Evolutionary conservation across 305 asterid species (phyloP).

Genomic region (Plantago lanceolata): DNA sequence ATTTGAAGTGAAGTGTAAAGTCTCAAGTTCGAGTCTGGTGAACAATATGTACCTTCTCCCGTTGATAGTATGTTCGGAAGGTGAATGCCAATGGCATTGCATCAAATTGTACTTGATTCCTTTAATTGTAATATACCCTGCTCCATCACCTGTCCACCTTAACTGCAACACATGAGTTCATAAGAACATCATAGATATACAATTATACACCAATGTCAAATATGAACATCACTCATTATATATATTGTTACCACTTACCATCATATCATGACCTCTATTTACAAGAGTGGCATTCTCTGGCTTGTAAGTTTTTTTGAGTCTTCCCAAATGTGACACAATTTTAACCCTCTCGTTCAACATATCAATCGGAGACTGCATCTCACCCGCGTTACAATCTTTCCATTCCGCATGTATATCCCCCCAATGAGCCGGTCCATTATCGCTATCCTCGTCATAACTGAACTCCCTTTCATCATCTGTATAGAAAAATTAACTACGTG

Average conservation of each 20-base stretch:
- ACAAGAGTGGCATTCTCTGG: constrained; percentile 54
- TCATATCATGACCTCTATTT: constrained; percentile 78
- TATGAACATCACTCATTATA: no score
- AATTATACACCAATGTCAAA: no score
- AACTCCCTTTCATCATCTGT: constrained; percentile 65
- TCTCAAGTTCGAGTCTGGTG: neutral
- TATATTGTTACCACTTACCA: constrained; percentile 46
- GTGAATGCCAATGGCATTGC: constrained; percentile 44
- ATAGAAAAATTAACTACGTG: neutral
- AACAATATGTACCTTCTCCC: constrained; percentile 30
- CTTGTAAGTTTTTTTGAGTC: constrained; percentile 35
- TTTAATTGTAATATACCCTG: constrained; percentile 29
- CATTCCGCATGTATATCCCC: constrained; percentile 54
- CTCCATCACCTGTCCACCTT: constrained; percentile 30
- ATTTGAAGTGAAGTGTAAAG: no score
- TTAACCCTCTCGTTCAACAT: constrained; percentile 44
- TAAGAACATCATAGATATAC: neutral
- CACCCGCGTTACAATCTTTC: constrained; percentile 44
- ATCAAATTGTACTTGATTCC: constrained; percentile 26
- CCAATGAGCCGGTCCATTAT: constrained; percentile 56
- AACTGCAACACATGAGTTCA: constrained; percentile 20
- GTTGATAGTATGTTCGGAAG: constrained; percentile 40
- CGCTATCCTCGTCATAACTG: constrained; percentile 41
- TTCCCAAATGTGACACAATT: constrained; percentile 42
- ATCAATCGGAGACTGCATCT: constrained; percentile 70